These are phyloP conservation scores for Styphnolobium japonicum DNA, from an alignment of 306 rosid species.

Conservation along the genomic window DNA sequence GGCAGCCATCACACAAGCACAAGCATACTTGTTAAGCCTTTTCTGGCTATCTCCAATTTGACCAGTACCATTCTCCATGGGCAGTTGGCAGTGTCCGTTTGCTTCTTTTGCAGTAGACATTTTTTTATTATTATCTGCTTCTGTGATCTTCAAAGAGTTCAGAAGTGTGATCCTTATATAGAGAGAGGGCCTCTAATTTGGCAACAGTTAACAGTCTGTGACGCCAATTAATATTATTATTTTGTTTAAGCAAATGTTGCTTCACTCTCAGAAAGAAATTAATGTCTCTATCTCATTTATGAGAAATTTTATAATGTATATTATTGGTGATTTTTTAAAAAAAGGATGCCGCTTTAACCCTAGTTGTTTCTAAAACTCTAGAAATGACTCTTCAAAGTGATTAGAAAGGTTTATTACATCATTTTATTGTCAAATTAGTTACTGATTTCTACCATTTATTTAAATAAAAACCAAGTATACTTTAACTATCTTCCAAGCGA, in stretches of 20 bases:
- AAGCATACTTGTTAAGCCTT: constrained; percentile 55
- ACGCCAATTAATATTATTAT: not conserved
- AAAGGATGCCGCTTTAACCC: not conserved
- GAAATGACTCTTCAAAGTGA: not conserved
- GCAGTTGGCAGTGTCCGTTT: constrained; percentile 2
- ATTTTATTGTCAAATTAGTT: not conserved
- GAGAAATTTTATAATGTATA: not conserved
- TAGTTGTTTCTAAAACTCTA: not conserved
- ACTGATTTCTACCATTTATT: not conserved
- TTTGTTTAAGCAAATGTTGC: not conserved
- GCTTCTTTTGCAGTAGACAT: constrained; percentile 3
- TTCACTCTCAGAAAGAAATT: not conserved
- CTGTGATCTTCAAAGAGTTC: not conserved
- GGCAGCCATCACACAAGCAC: constrained; percentile 51
- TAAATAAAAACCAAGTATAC: not conserved
- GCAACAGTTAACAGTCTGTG: not conserved
- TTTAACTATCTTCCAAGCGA: no score
- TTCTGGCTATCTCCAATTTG: not conserved
- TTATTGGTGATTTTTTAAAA: not conserved
- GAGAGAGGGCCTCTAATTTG: not conserved
- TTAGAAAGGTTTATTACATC: not conserved
- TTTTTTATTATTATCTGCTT: not conserved
- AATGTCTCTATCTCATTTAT: not conserved
- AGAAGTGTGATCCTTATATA: not conserved
- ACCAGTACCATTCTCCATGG: constrained; percentile 14